A percentile compares a stretch with the other conserved stretches of the same genome.
These are phyloP conservation scores for Fraxinus americana DNA, from an alignment of 257 asterid genomes.

Conservation along the genomic window DNA sequence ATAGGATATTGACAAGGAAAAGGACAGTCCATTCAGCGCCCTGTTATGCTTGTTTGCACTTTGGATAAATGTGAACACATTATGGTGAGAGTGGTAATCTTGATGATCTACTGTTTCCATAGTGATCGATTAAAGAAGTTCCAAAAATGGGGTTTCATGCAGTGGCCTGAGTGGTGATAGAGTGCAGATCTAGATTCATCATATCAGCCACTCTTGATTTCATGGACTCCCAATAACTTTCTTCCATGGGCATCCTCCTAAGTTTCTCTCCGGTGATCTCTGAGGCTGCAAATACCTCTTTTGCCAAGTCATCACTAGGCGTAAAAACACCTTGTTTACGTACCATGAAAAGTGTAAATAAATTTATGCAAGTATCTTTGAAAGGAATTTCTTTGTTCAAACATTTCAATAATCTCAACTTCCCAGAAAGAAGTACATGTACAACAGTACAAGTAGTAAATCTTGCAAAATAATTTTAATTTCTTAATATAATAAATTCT, in stretches of 20 bases:
- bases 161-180: too few species aligned
- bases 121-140: too few species aligned
- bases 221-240: constrained; percentile 94
- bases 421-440: background rate
- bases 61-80: too few species aligned
- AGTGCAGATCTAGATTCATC: constrained; percentile 38
- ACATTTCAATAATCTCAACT: background rate
- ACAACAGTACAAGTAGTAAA: too few species aligned
- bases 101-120: too few species aligned
- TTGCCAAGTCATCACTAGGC: constrained; percentile 80
- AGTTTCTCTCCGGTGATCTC: constrained; percentile 84
- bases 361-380: background rate
- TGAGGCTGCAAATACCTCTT: constrained; percentile 78
- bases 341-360: background rate
- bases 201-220: constrained; percentile 96
- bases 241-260: constrained; percentile 97
- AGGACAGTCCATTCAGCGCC: too few species aligned
- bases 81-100: too few species aligned
- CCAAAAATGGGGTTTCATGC: too few species aligned
- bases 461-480: too few species aligned
- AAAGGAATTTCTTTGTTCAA: background rate
- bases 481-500: too few species aligned
- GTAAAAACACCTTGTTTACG: constrained; percentile 75
- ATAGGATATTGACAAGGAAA: too few species aligned
- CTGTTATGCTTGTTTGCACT: too few species aligned